These are phyloP conservation scores for Simmondsia chinensis DNA, from an alignment of 148 eudicot genomes.

Conservation along the genomic window DNA sequence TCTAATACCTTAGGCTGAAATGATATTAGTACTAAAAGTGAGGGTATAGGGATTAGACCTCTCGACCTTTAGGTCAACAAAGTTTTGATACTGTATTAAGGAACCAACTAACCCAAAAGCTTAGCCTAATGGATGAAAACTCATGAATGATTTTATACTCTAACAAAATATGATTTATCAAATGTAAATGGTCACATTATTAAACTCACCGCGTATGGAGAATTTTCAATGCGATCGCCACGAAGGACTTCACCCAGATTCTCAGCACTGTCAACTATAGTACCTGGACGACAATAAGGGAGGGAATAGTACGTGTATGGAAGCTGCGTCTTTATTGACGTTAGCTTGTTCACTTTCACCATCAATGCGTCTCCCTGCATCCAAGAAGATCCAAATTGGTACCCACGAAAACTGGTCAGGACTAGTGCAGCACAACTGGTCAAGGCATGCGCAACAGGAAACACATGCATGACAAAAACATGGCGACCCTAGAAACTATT, in stretches of 20 bases:
- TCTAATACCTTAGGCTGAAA: no score
- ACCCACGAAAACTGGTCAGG: background rate
- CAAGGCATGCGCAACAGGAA: background rate
- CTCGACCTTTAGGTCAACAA: no score
- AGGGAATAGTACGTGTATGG: conserved; percentile 57
- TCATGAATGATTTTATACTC: background rate
- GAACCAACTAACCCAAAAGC: background rate
- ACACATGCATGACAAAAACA: background rate
- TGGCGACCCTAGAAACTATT: background rate
- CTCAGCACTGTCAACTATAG: conserved; percentile 52
- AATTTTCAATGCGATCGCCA: conserved; percentile 61
- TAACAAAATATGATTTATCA: background rate
- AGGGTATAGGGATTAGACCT: no score
- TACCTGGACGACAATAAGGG: conserved; percentile 39
- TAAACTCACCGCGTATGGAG: conserved; percentile 45
- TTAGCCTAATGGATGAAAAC: background rate
- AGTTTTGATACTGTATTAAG: no score
- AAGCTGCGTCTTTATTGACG: conserved; percentile 56
- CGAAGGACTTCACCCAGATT: conserved; percentile 69
- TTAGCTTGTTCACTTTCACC: conserved; percentile 57
- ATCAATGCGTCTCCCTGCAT: conserved; percentile 42
- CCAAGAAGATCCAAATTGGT: conserved; percentile 6
- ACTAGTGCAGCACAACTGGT: background rate
- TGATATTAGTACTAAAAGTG: no score
- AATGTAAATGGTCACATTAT: background rate